Base-by-base conservation (phyloP, 2,329 filamentous ascomycete species). In the Seiridium cupressi region DNA sequence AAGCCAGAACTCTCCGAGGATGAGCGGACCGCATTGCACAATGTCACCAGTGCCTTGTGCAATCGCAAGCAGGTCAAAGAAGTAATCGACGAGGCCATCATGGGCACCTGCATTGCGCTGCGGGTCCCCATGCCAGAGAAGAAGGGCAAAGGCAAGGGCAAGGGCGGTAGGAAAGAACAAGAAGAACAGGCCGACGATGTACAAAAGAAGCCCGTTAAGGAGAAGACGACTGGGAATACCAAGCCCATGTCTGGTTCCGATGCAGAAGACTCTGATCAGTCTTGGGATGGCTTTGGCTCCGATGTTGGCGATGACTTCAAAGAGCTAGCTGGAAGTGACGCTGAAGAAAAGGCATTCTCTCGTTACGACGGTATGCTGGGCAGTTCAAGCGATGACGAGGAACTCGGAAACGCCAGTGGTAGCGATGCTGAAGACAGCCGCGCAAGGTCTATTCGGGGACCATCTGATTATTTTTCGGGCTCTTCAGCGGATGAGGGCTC, bases 41-140 rank as follows among this genome's bases (percentile, higher is more conserved):
- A 86, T 68, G 84, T 87, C 56, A 86, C 84, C 34, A 87, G 84
- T 61, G 79, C 77, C 6, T 73, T 87, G 3, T 86, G 81, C 68
- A 85, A 83, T 61, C 75, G 78, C 57, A 77, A 77, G 5, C 75
- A 79, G 36, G 83, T 86, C 57, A 80, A 79, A 63, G 75, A 80
- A 55, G 77, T 78, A 3, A 72, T 84, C 8, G 77, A 81, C 34
- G 76, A 78, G 66, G 83, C 82, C 1, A 64, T 85, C 11, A 73
- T 74, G 59, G 78, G 74, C 35, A 77, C 84, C 3, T 86, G 84
- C 68, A 70, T 75, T 51, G 72, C 75, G 3, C 72, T 87, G 13
- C 74, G 79, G 2, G 76, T 86, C 0, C 70, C 79, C 3, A 71
- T 79, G 58, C 81, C 83, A 0, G 78, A 80, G 47, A 81, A 77